Base-by-base conservation (phyloP, 176 grass and related monocot species). In the Puya raimondii region DNA sequence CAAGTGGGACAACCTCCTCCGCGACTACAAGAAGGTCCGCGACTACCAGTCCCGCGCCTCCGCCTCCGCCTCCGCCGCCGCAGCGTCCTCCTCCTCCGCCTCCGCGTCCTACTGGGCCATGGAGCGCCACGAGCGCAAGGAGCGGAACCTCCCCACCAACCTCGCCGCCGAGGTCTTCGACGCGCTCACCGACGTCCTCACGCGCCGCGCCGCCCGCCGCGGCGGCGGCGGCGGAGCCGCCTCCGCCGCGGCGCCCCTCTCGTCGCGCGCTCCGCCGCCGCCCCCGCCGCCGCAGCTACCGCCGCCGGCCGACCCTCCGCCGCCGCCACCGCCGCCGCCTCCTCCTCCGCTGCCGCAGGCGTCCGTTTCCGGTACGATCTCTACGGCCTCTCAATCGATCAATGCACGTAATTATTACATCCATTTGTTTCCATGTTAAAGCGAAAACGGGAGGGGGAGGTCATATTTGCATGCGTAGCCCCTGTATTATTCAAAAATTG, bases 1-100 rank as follows among this genome's bases (percentile, higher is more conserved):
- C 80, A 99, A 94, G 76, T 99, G 95, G 95, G 95, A 99, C 82
- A 99, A 99, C 74, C 95, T 99, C 54, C 85, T 99, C 72, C 90
- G 95, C 51, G 95, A 99, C 86, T 99, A 99, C 82, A 99, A 99
- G 85, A 99, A 99, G 78, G 90, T 99, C 71, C 90, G 85, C 23
- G 95, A 92, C 85, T 84, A 93, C 72, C 90, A 99, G 78, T 26
- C 80, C 80, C 87, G 90, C 68, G 18, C 67, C 51, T 11, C 69
- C 16, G 7, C 76, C 11, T 1, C 18, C 9, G 26, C 29, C 25
- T 4, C 56, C 1, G 74, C 11, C 18, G 33, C 26, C 6, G 2
- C 48, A 12, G 56, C 6, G 1, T 11, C 2, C 16, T 21, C 13
- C 21, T 42, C 33, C 33, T 42, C 33, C 33, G 6, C 20, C 4